Base-by-base conservation (phyloP, 1,284 basidiomycete species). In the Sanguinoderma infundibulare region DNA sequence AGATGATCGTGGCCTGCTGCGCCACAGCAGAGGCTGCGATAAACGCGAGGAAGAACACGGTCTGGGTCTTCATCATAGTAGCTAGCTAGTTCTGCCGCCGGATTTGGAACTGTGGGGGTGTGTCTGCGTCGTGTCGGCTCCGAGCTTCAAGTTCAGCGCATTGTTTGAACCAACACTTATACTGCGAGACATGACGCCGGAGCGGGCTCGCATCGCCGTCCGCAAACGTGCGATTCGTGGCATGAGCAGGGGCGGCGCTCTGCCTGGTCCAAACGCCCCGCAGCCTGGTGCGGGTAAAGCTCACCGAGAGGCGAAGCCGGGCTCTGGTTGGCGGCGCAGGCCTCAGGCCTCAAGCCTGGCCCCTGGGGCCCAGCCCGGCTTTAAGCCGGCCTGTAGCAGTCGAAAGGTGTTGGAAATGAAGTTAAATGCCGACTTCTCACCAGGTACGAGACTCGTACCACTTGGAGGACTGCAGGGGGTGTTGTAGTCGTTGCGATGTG, bases 1-100 rank as follows among this genome's bases (percentile, higher is more conserved):
- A 46, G 55, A 58, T 39, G 57, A 65, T 65, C n/a, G 47, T 52
- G 14, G 64, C 59, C 6, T 57, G 56, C 51, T 67, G 66, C n/a
- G 60, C 66, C 36, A 63, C 30, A 12, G 53, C 66, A n/a, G 57
- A 55, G 22, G 58, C 40, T 9, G 64, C 66, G 38, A 65, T 59
- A 20, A 61, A 39, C 1, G 61, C 59, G 60, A 65, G 46, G 54
- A 61, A n/a, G n/a, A n/a, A n/a, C n/a, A n/a, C 50, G 47, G 63
- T 34, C 44, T 63, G 14, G 42, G 49, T 61, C 57, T 62, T 62
- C 66, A 67, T 61, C 20, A 4, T 34, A n/a, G n/a, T 39, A 22
- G 15, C 28, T 24, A 17, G 22, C 22, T 44, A n/a, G n/a, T 24
- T 24, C 4, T 3, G 22, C n/a, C n/a, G n/a, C n/a, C n/a, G 40